Evolutionary conservation across 306 rosid genomes (phyloP).

Genomic region (cucumber (Cucumis sativus)): DNA sequence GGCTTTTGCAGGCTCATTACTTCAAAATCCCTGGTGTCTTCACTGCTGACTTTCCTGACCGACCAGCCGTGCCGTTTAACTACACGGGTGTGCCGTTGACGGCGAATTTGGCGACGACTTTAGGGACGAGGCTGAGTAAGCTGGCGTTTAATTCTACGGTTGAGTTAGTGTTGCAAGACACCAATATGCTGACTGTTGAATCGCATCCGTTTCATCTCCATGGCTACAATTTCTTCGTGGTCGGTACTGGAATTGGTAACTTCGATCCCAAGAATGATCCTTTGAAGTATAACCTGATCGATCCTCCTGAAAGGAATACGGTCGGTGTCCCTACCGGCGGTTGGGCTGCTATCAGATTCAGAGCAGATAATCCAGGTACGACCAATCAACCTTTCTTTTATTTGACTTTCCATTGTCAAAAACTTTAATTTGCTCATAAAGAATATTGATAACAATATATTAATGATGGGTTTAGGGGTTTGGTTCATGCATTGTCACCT

Average conservation of each 20-base stretch:
- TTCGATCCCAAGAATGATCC: conserved; percentile 19
- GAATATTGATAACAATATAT: neutral
- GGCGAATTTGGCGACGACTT: conserved; percentile 14
- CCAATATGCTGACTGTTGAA: conserved; percentile 21
- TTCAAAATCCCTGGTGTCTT: conserved; percentile 16
- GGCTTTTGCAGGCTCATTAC: conserved; percentile 24
- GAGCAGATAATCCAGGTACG: conserved; percentile 26
- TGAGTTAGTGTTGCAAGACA: conserved; percentile 20
- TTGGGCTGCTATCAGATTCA: conserved; percentile 20
- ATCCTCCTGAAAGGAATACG: conserved; percentile 22
- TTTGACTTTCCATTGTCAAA: neutral
- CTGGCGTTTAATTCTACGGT: conserved; percentile 16
- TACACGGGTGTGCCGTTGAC: conserved; percentile 19
- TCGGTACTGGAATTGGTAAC: conserved; percentile 23
- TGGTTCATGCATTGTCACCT: conserved; percentile 8
- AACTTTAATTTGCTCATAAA: too few relatives aligned
- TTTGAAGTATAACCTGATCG: conserved; percentile 16
- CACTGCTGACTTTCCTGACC: conserved; percentile 15
- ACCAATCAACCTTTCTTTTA: neutral
- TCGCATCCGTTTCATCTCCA: conserved; percentile 28
- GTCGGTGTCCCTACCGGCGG: conserved; percentile 23
- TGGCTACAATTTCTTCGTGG: conserved; percentile 23
- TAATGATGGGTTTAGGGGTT: neutral
- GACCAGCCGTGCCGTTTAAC: conserved; percentile 14
- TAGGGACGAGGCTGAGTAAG: conserved; percentile 17